phyloP scores from a whole-genome alignment of 2,329 filamentous ascomycete species.

The Magnaporthiopsis rhizophila region DNA sequence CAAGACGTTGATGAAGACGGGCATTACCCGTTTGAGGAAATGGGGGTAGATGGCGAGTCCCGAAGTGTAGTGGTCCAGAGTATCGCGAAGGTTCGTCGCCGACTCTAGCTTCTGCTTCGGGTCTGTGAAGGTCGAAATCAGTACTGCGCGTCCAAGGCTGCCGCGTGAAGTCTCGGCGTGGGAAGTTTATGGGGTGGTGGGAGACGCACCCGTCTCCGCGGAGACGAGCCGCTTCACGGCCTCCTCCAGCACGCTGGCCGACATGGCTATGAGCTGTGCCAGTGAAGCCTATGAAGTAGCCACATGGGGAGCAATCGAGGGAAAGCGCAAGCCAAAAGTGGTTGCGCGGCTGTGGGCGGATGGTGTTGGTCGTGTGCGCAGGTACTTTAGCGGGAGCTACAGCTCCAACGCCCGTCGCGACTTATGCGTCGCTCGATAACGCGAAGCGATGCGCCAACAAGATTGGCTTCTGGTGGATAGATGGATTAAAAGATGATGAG shows the following conservation, averaged over 20 bases:
- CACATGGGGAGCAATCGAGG: background rate
- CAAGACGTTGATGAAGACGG: conserved; percentile 79
- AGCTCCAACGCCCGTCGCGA: conserved; percentile 1
- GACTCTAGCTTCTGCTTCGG: conserved; percentile 72
- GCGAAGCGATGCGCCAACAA: background rate
- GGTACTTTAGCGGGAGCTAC: background rate
- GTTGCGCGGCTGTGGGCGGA: background rate
- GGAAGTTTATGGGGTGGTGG: background rate
- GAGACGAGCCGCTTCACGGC: conserved; percentile 52
- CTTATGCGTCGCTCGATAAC: background rate
- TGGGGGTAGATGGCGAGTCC: conserved; percentile 61
- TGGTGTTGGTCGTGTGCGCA: background rate
- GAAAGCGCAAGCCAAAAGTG: background rate
- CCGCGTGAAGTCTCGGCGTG: too few species aligned
- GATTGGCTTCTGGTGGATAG: background rate
- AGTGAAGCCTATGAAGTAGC: conserved; percentile 1
- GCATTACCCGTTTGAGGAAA: conserved; percentile 83
- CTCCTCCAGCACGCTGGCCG: conserved; percentile 53
- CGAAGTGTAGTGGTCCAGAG: conserved; percentile 78
- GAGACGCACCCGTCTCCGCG: conserved; percentile 44
- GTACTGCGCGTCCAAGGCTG: background rate
- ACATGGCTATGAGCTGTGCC: conserved; percentile 37
- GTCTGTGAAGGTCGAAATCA: conserved; percentile 45
- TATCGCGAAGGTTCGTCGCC: conserved; percentile 81
- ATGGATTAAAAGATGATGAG: background rate